Conservation (phyloP, 1,284 basidiomycete species). For the Apiotrichum gamsii region DNA sequence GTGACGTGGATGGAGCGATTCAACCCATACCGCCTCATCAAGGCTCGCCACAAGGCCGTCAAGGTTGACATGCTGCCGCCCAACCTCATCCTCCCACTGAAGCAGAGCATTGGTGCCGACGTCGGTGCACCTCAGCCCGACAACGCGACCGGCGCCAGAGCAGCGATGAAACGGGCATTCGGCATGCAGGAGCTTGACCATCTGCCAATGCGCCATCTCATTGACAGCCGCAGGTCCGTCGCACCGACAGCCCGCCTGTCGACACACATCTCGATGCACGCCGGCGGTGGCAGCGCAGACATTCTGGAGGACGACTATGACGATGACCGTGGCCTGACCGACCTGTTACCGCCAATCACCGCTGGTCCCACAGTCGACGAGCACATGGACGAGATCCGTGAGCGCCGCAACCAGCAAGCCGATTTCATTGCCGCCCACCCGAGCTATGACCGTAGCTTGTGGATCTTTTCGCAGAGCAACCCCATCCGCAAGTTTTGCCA, state of each 20-base stretch:
- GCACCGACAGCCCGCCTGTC: background rate
- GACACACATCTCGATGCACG: background rate
- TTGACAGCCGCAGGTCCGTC: background rate
- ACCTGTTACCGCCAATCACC: slow-evolving; percentile 36
- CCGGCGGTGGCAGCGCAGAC: too few species aligned
- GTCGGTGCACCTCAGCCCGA: slow-evolving; percentile 35
- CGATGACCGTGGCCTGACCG: slow-evolving; percentile 40
- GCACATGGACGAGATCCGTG: slow-evolving; percentile 56
- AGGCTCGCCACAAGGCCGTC: slow-evolving; percentile 64
- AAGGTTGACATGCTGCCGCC: slow-evolving; percentile 65
- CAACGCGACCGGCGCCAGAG: slow-evolving; percentile 14
- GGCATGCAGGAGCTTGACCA: slow-evolving; percentile 19
- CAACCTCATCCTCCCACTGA: slow-evolving; percentile 66
- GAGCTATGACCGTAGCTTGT: slow-evolving; percentile 83
- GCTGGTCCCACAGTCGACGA: slow-evolving; percentile 34
- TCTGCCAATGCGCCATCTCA: slow-evolving; percentile 1
- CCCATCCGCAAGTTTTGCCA: slow-evolving; percentile 72
- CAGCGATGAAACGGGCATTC: slow-evolving; percentile 27
- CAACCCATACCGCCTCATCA: slow-evolving; percentile 83
- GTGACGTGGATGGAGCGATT: slow-evolving; percentile 66
- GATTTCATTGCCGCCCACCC: slow-evolving; percentile 87
- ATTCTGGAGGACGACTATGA: slow-evolving; percentile 22
- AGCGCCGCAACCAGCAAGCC: slow-evolving; percentile 72
- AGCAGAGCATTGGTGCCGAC: slow-evolving; percentile 65
- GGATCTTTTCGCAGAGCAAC: slow-evolving; percentile 80